A percentile compares a stretch with the other conserved stretches of the same genome.
phyloP scores from a whole-genome alignment of 2,329 filamentous ascomycete species.

The Orbilia brochopaga region DNA sequence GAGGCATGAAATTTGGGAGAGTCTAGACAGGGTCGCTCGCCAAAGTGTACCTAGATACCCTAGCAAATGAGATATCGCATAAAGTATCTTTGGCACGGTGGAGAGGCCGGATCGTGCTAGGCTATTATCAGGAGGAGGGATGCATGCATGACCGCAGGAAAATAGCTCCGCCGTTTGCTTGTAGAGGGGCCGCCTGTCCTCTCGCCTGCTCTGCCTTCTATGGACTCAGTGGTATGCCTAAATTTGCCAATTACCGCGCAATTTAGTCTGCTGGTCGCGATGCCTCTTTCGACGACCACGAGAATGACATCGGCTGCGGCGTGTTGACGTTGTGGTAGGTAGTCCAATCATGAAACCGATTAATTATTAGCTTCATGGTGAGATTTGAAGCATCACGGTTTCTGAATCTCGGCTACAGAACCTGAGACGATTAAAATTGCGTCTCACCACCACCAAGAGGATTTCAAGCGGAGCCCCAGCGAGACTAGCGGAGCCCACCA shows the following conservation, averaged over 20 bases:
- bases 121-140: slow-evolving; percentile 18
- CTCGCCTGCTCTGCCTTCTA: neutral
- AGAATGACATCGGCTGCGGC: slow-evolving; percentile 13
- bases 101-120: neutral
- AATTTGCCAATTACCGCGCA: neutral
- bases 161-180: neutral
- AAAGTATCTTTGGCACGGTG: neutral
- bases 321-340: slow-evolving; percentile 49
- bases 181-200: neutral
- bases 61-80: slow-evolving; percentile 6
- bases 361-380: slow-evolving; percentile 15
- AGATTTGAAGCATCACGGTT: slow-evolving; percentile 32
- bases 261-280: neutral
- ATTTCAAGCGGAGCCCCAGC: neutral
- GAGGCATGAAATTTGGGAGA: neutral
- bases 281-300: neutral
- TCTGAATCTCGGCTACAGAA: slow-evolving; percentile 49
- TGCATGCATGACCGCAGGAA: slow-evolving; percentile 38
- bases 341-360: slow-evolving; percentile 45
- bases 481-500: no score
- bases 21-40: neutral
- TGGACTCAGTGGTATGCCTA: neutral
- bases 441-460: slow-evolving; percentile 25
- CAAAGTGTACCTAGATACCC: neutral
- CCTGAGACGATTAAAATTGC: slow-evolving; percentile 51